Percentiles rank a stretch among this genome's conserved stretches.
phyloP scores from a whole-genome alignment of 2,329 filamentous ascomycete genomes.

The Penicillium rolfsii region DNA sequence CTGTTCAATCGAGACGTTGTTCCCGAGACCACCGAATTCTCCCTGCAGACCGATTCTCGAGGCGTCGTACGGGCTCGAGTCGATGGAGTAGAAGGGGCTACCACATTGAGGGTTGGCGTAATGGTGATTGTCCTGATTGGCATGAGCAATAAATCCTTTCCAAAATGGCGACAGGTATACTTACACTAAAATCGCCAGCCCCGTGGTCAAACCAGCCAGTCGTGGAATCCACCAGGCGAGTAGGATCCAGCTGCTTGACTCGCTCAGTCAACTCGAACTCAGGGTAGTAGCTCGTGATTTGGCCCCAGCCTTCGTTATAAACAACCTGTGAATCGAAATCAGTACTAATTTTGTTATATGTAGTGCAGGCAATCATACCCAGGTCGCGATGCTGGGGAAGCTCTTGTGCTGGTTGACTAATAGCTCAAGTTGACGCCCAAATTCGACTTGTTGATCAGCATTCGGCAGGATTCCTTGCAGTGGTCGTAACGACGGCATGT shows the following conservation, averaged over 20 bases:
- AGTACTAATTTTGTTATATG: neutral
- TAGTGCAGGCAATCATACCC: conserved; percentile 49
- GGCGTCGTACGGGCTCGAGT: conserved; percentile 60
- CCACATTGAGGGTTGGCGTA: conserved; percentile 74
- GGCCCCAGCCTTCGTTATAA: conserved; percentile 75
- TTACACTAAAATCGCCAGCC: conserved; percentile 63
- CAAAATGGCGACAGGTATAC: conserved; percentile 6
- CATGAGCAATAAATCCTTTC: neutral
- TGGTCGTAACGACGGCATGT: conserved; percentile 66
- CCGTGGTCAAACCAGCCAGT: conserved; percentile 71
- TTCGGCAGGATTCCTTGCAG: conserved; percentile 45
- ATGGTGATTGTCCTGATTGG: conserved; percentile 66
- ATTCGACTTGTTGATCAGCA: conserved; percentile 63
- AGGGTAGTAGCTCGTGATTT: conserved; percentile 55
- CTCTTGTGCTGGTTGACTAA: conserved; percentile 66
- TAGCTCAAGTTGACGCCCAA: conserved; percentile 64
- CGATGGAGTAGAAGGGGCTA: conserved; percentile 66
- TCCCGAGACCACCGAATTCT: conserved; percentile 71
- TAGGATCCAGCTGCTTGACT: conserved; percentile 63
- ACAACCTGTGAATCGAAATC: conserved; percentile 54
- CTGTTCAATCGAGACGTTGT: conserved; percentile 66
- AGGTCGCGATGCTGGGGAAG: conserved; percentile 67
- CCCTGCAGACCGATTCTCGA: conserved; percentile 69
- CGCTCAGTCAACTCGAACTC: conserved; percentile 61
- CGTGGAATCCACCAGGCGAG: conserved; percentile 64